A percentile compares a stretch with the other conserved stretches of the same genome.
Conservation (phyloP, 306 rosid genomes). For the Vigna unguiculata region DNA sequence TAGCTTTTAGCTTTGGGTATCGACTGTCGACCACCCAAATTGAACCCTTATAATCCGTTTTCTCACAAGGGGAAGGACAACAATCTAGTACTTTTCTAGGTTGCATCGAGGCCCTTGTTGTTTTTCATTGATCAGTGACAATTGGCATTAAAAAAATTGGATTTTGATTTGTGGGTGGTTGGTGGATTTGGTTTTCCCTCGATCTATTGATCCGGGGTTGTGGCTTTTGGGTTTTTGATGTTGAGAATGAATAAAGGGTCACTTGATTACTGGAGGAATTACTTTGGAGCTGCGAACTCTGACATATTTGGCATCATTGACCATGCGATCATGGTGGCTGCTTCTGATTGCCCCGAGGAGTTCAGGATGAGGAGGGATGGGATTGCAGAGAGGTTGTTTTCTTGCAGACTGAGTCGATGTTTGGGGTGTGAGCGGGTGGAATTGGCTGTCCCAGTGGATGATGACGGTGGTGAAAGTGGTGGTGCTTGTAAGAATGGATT, state of each 20-base stretch:
- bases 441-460: constrained; percentile 45
- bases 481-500: constrained; percentile 52
- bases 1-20: constrained; percentile 36
- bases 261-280: constrained; percentile 71
- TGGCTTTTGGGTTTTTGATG: constrained; percentile 4
- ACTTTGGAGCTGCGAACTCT: constrained; percentile 67
- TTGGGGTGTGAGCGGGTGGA: constrained; percentile 70
- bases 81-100: background rate
- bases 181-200: constrained; percentile 22
- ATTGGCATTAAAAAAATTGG: constrained; percentile 2
- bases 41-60: constrained; percentile 9
- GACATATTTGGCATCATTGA: constrained; percentile 77
- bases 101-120: background rate
- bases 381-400: constrained; percentile 70
- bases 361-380: constrained; percentile 71
- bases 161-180: constrained; percentile 19
- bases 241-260: constrained; percentile 64
- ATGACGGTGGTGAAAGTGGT: constrained; percentile 36
- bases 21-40: constrained; percentile 28
- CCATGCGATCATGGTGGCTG: constrained; percentile 83
- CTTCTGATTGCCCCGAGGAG: constrained; percentile 80
- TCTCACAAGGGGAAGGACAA: background rate
- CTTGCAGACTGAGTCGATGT: constrained; percentile 57
- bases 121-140: constrained; percentile 14
- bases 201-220: constrained; percentile 21